Conservation (phyloP, 805 yeast species). For the Clavispora vitiphila region DNA sequence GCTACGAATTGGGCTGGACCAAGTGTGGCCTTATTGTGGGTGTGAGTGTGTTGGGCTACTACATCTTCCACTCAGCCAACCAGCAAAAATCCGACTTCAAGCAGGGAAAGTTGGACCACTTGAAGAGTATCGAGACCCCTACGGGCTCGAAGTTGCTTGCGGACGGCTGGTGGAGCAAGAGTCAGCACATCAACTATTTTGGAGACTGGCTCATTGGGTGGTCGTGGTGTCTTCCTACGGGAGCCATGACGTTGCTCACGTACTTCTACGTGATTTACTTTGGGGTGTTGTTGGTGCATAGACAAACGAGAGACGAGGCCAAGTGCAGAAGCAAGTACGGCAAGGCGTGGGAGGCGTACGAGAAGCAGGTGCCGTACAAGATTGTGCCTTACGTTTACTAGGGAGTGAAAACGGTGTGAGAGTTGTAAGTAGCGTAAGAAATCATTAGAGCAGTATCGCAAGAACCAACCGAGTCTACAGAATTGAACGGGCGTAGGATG, state of each 20-base stretch:
- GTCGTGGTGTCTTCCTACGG: slow-evolving; percentile 92
- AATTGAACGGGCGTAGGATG: too few relatives aligned
- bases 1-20: slow-evolving; percentile 46
- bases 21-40: slow-evolving; percentile 37
- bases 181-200: slow-evolving; percentile 91
- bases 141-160: slow-evolving; percentile 75
- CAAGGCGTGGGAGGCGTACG: slow-evolving; percentile 79
- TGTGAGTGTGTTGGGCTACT: slow-evolving; percentile 61
- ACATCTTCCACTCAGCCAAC: slow-evolving; percentile 80
- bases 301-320: slow-evolving; percentile 88
- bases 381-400: slow-evolving; percentile 87
- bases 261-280: slow-evolving; percentile 85
- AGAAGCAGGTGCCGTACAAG: slow-evolving; percentile 75
- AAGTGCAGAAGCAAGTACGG: slow-evolving; percentile 88
- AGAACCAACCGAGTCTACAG: too few relatives aligned
- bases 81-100: slow-evolving; percentile 80
- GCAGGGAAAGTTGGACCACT: slow-evolving; percentile 64
- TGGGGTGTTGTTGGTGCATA: slow-evolving; percentile 74
- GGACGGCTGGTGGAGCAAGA: slow-evolving; percentile 94
- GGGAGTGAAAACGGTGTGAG: too few relatives aligned
- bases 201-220: slow-evolving; percentile 93
- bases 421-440: too few relatives aligned
- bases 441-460: too few relatives aligned
- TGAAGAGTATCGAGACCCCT: slow-evolving; percentile 61
- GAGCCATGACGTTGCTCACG: slow-evolving; percentile 73